Evolutionary conservation across 768 basidiomycete species (phyloP), one percentile per base, ranked within the genome.

Genomic region (Cantharellus anzutake): DNA sequence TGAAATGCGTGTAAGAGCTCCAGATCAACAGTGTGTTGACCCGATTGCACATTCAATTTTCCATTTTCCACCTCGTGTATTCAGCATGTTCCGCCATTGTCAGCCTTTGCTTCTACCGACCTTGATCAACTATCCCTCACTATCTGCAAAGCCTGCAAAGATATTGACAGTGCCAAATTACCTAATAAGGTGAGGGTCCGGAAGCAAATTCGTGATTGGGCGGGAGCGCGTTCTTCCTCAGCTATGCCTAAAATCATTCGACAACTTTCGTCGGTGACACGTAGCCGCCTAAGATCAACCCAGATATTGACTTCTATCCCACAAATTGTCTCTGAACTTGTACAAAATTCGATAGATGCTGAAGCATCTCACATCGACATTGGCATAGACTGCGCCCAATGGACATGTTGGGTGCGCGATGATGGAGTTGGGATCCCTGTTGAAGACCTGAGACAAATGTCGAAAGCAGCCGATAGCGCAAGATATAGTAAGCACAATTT

Each of bases 331-430:
- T 82, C 82, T 2, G 91, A 97, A 70, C 79, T 98, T 41, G 69
- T 92, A 5, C 92, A 93, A 68, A 98, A 98, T 68, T 77, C 88
- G 2, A 74, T 97, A 4, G 94, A 98, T 65, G 88, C 93, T 2
- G 74, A 75, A 38, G 80, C 91, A 0, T 73, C 70, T 14, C 74
- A 76, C 29, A 74, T 98, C 57, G 81, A 85, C 48, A 72, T 91
- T 53, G 81, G 83, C 2, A 67, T 96, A 1, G 78, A 91, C 66
- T 80, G 80, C 56, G 78, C 77, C 51, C 80, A 83, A 51, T 93
- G 90, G 88, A 74, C 76, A 4, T 83, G 89, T 65, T 84, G 86
- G 80, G 85, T 93, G 4, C 76, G 77, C 65, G 94, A 98, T 71
- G 78, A 96, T 67, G 94, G 94, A 0, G 65, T 65, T 58, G 94